phyloP scores from a whole-genome alignment of 176 grass and related monocot species.

The Oryza glumipatula region DNA sequence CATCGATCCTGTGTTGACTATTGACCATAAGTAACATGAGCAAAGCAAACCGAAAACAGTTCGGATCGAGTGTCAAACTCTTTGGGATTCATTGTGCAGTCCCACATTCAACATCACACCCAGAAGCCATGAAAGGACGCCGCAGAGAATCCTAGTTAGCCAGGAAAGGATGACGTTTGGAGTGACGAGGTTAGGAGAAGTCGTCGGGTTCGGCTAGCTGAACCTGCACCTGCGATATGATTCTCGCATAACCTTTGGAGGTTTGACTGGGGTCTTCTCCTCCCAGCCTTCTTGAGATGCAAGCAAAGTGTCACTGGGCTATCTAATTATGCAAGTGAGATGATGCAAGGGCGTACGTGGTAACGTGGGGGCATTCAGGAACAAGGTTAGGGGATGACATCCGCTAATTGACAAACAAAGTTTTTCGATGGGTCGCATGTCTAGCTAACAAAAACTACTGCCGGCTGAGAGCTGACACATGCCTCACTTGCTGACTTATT shows the following conservation, averaged over 20 bases:
- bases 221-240: neutral
- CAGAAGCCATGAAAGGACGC: rapidly evolving
- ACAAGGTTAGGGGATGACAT: neutral
- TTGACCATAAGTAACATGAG: neutral
- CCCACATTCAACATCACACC: rapidly evolving
- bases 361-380: neutral
- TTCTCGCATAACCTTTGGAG: conserved; percentile 13
- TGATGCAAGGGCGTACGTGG: conserved; percentile 48
- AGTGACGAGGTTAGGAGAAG: conserved; percentile 48
- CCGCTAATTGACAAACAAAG: neutral
- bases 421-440: neutral
- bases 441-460: neutral
- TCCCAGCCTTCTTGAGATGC: neutral
- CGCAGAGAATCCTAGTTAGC: conserved; percentile 31
- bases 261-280: conserved; percentile 40
- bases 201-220: neutral
- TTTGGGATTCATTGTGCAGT: conserved; percentile 24
- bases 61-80: neutral
- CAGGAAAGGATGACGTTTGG: conserved; percentile 51
- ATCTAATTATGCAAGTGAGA: neutral
- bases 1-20: neutral
- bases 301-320: conserved; percentile 14
- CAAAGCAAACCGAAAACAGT: neutral
- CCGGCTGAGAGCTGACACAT: neutral
- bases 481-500: neutral